These are phyloP conservation scores for Cladosporium austrohemisphaericum DNA, from an alignment of 2,329 filamentous ascomycete species.

Conservation along the genomic window DNA sequence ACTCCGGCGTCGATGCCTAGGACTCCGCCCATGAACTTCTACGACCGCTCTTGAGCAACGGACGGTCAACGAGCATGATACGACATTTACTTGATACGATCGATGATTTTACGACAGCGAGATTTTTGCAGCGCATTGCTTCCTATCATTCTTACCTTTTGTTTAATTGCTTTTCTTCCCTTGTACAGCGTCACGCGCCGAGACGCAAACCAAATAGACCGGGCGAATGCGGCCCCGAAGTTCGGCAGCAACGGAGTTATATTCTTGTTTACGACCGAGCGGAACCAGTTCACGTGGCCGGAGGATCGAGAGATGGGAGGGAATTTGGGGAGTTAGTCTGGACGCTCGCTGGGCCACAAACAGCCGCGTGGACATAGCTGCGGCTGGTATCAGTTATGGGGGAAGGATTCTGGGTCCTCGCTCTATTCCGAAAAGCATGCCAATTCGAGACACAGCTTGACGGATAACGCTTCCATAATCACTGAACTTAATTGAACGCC, in stretches of 20 bases:
- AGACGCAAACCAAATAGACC: constrained; percentile 3
- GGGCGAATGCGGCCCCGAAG: background rate
- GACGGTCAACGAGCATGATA: background rate
- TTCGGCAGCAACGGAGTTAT: constrained; percentile 7
- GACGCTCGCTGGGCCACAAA: background rate
- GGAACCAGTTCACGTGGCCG: background rate
- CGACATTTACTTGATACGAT: constrained; percentile 1
- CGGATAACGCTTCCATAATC: constrained; percentile 9
- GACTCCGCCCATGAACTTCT: constrained; percentile 53
- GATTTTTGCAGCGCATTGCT: background rate
- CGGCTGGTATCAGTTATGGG: background rate
- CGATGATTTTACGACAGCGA: constrained; percentile 6
- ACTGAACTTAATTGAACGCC: constrained; percentile 1
- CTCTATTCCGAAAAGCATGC: background rate
- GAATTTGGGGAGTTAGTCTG: background rate
- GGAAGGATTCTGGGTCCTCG: background rate
- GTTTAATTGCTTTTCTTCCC: background rate
- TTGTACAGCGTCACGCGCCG: constrained; percentile 1
- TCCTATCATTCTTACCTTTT: background rate
- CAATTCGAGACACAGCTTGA: background rate
- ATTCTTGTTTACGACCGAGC: constrained; percentile 2
- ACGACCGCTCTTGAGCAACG: constrained; percentile 14
- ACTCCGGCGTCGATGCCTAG: constrained; percentile 71
- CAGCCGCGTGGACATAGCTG: background rate
- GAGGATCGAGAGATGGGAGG: background rate